Evolutionary conservation across 2,329 filamentous ascomycete genomes (phyloP), one percentile per base, ranked within the genome.

Genomic region (Penicillium aurantiogriseum): DNA sequence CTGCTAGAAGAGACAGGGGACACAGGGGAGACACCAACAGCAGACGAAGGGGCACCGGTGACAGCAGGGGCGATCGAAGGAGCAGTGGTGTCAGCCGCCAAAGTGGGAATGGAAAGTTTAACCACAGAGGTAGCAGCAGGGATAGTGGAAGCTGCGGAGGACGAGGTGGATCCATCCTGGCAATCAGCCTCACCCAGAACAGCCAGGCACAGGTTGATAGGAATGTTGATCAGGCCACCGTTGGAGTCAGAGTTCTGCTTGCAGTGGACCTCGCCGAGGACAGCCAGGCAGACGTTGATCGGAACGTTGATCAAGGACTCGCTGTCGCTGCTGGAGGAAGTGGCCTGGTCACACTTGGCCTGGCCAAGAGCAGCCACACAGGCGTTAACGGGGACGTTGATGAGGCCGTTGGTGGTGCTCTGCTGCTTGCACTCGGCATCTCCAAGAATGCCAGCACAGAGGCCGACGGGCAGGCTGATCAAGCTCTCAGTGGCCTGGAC

Each of bases 381-480:
- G 36, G 54, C 44, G 40, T 67, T 60, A 27, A 68, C 27, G 23
- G 67, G 68, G 1, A 70, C 62, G 17, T 63, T 64, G 57, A 70
- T 63, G 51, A 70, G 47, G 9, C 68, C 68, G 48, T 19, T 52
- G 36, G 35, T 36, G 35, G 35, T n/a, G 15, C 35, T 58, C 44
- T 63, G 47, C 51, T 69, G 67, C 25, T 70, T 19, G 62, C 68
- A 70, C 36, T 67, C 50, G n/a, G 57, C 58, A 39, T 68, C 62
- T 27, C 68, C 68, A 33, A 70, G 68, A 23, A 69, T 63, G 51
- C 66, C 64, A 21, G 67, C 58, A 53, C 68, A 70, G 49, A 67
- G 31, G 40, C 67, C 67, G 54, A 70, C 52, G 33, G 68, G 68
- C 0, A 70, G 61, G 39, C 57, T 69, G 59, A 70, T 68, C 57